Percentiles rank a stretch among this genome's conserved stretches.
phyloP scores from a whole-genome alignment of 2,329 filamentous ascomycete species.

The Diaporthe amygdali region DNA sequence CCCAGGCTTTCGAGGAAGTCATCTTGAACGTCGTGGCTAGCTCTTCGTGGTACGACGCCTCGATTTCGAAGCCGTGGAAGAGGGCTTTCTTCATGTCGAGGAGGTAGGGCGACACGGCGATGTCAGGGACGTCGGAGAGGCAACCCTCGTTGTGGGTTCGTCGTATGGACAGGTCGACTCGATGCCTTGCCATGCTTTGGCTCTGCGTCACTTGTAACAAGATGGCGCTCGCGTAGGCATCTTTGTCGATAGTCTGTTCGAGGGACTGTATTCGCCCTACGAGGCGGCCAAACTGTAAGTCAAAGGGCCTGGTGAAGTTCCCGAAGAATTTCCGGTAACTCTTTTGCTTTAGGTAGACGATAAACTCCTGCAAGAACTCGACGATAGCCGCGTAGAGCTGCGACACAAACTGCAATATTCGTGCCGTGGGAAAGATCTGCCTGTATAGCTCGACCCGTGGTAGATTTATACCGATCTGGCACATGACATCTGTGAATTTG shows the following conservation, averaged over 20 bases:
- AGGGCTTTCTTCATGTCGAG: slow-evolving; percentile 30
- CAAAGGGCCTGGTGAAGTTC: slow-evolving; percentile 24
- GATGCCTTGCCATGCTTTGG: slow-evolving; percentile 26
- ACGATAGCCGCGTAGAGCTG: slow-evolving; percentile 33
- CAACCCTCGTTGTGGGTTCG: slow-evolving; percentile 19
- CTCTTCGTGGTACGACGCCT: slow-evolving; percentile 34
- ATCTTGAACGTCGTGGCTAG: slow-evolving; percentile 33
- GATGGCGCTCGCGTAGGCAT: slow-evolving; percentile 26
- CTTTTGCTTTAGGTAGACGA: slow-evolving; percentile 29
- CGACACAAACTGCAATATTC: slow-evolving; percentile 34
- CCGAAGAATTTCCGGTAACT: slow-evolving; percentile 10
- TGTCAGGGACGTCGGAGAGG: slow-evolving; percentile 4
- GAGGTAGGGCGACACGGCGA: slow-evolving; percentile 1
- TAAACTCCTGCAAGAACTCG: slow-evolving; percentile 31
- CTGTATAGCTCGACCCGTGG: slow-evolving; percentile 30
- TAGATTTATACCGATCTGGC: slow-evolving; percentile 32
- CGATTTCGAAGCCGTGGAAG: slow-evolving; percentile 30
- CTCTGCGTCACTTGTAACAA: slow-evolving; percentile 24
- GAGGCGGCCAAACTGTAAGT: slow-evolving; percentile 27
- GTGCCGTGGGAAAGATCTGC: slow-evolving; percentile 30
- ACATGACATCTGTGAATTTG: slow-evolving; percentile 32
- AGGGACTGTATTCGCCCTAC: slow-evolving; percentile 26
- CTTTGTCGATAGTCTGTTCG: slow-evolving; percentile 24
- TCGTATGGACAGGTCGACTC: slow-evolving; percentile 24
- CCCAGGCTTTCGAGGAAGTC: slow-evolving; percentile 33